Percentiles rank a stretch among this genome's conserved stretches.
Conservation (phyloP, 768 basidiomycete genomes). For the Infundibulicybe gibba region DNA sequence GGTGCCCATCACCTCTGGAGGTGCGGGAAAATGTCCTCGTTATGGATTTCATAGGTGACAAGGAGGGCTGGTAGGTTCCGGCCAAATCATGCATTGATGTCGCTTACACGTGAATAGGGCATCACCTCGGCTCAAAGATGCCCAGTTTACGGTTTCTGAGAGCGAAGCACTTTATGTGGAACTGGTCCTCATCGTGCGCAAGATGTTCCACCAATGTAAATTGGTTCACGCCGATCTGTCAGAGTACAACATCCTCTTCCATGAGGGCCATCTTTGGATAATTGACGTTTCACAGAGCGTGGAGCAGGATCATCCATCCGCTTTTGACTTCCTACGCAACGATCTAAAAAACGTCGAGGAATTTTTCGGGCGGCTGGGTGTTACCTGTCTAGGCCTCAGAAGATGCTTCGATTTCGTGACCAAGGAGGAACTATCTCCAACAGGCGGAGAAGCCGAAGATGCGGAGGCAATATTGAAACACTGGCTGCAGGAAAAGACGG, state of each 20-base stretch:
- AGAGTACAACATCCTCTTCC: conserved; percentile 96
- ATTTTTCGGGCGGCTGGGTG: conserved; percentile 79
- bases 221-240: conserved; percentile 97
- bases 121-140: conserved; percentile 92
- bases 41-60: conserved; percentile 87
- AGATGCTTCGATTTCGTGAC: conserved; percentile 90
- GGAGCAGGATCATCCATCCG: conserved; percentile 95
- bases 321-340: conserved; percentile 92
- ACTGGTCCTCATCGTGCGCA: conserved; percentile 74
- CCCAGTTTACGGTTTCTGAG: conserved; percentile 43
- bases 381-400: conserved; percentile 72
- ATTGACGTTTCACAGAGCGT: conserved; percentile 99
- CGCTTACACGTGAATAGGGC: conserved; percentile 49
- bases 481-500: conserved; percentile 43
- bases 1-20: conserved; percentile 86
- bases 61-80: conserved; percentile 69
- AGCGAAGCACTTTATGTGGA: conserved; percentile 69
- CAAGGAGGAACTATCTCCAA: conserved; percentile 37
- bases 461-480: conserved; percentile 29
- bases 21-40: conserved; percentile 96
- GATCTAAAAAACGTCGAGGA: conserved; percentile 94
- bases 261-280: conserved; percentile 77
- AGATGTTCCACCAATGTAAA: conserved; percentile 86
- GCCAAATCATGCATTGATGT: conserved; percentile 6
- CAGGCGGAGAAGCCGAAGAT: conserved; percentile 21